These are phyloP conservation scores for Coniochaeta pulveracea DNA, from an alignment of 2,329 filamentous ascomycete species.

Conservation along the genomic window DNA sequence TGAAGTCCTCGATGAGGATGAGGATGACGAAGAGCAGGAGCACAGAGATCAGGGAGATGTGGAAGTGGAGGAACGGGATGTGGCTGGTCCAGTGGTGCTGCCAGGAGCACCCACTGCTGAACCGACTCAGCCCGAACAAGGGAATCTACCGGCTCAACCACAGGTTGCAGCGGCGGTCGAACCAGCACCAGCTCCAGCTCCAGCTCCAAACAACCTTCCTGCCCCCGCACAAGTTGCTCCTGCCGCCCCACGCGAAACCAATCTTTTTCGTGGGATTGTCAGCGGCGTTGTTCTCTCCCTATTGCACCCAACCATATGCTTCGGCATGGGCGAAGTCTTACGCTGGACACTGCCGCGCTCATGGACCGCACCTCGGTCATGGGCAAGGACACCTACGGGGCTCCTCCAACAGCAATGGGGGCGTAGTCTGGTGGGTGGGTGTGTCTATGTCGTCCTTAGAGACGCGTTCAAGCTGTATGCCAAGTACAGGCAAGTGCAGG, in stretches of 20 bases:
- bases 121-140: conserved; percentile 6
- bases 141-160: conserved; percentile 3
- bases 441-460: conserved; percentile 77
- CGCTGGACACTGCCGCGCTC: conserved; percentile 54
- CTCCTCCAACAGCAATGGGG: conserved; percentile 81
- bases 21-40: conserved; percentile 9
- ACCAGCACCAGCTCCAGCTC: conserved; percentile 7
- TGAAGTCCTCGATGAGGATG: conserved; percentile 22
- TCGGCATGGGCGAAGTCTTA: conserved; percentile 65
- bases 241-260: conserved; percentile 16
- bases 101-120: not conserved
- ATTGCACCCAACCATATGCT: conserved; percentile 72
- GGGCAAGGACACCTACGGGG: conserved; percentile 30
- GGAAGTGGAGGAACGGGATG: conserved; percentile 16
- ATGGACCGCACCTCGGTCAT: conserved; percentile 42
- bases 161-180: conserved; percentile 5
- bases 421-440: conserved; percentile 77
- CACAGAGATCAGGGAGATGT: conserved; percentile 9
- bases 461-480: conserved; percentile 50
- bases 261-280: conserved; percentile 21
- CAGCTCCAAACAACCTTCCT: conserved; percentile 10
- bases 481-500: conserved; percentile 50
- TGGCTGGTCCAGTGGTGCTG: conserved; percentile 8
- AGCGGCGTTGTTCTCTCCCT: conserved; percentile 45
- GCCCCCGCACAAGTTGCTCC: conserved; percentile 11